These are phyloP conservation scores for Trichoderma sp. DNA, from an alignment of 2,329 filamentous ascomycete species.

Conservation along the genomic window DNA sequence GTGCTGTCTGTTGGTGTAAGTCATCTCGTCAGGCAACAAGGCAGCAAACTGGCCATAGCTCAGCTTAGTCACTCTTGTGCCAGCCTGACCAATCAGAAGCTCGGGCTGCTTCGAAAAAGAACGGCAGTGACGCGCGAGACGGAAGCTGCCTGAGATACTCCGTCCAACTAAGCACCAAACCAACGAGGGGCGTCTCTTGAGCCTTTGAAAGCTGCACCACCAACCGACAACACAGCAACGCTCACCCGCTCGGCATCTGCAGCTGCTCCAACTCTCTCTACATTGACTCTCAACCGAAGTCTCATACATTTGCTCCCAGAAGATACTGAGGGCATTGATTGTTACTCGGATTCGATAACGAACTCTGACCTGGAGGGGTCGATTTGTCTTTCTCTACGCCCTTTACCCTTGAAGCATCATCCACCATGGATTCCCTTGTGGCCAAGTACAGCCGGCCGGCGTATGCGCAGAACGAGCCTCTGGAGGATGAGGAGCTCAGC, in stretches of 20 bases:
- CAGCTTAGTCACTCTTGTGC: slow-evolving; percentile 6
- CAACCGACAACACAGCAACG: slow-evolving; percentile 1
- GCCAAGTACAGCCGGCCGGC: slow-evolving; percentile 84
- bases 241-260: neutral
- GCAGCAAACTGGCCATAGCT: neutral
- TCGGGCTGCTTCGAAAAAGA: neutral
- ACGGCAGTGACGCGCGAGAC: slow-evolving; percentile 46
- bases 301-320: neutral
- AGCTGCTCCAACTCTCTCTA: neutral
- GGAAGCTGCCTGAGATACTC: slow-evolving; percentile 46
- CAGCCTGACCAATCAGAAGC: slow-evolving; percentile 15
- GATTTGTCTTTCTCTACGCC: neutral
- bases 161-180: neutral
- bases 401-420: neutral
- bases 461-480: slow-evolving; percentile 70
- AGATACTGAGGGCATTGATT: slow-evolving; percentile 2
- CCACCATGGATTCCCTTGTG: slow-evolving; percentile 85
- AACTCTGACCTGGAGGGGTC: slow-evolving; percentile 1
- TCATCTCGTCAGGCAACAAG: slow-evolving; percentile 13
- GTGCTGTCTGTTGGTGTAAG: neutral
- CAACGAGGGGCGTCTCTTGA: slow-evolving; percentile 18
- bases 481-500: slow-evolving; percentile 67
- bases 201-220: slow-evolving; percentile 29
- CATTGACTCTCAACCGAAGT: neutral
- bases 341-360: slow-evolving; percentile 1